Conservation (phyloP, 345 rosid genomes). For the Lagerstroemia speciosa region DNA sequence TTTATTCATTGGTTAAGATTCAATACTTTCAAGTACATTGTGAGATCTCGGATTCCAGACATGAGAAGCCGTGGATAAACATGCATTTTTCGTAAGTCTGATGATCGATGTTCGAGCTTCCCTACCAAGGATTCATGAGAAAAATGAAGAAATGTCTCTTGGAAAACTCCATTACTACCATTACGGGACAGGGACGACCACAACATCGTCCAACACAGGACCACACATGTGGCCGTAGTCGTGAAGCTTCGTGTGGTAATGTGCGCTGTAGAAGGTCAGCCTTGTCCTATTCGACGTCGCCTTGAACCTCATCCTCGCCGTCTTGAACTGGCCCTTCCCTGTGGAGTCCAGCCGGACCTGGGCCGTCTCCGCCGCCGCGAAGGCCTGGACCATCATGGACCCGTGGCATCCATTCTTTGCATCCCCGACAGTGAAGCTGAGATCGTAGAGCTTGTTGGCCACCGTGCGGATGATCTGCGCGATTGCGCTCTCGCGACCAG, state of each 20-base stretch:
- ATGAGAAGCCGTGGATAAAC: too few species aligned
- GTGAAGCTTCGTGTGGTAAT: slow-evolving; percentile 60
- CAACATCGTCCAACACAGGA: slow-evolving; percentile 69
- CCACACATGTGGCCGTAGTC: slow-evolving; percentile 85
- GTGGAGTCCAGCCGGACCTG: slow-evolving; percentile 34
- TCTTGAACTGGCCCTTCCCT: slow-evolving; percentile 46
- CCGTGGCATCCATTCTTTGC: slow-evolving; percentile 75
- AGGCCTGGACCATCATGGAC: slow-evolving; percentile 76
- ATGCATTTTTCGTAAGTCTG: too few species aligned
- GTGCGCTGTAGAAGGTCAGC: slow-evolving; percentile 57
- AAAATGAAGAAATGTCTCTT: neutral
- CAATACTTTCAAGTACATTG: too few species aligned
- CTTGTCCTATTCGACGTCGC: slow-evolving; percentile 48
- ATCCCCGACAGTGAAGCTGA: slow-evolving; percentile 55
- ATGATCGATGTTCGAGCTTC: too few species aligned
- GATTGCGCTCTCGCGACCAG: slow-evolving; percentile 78
- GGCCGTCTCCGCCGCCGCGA: slow-evolving; percentile 37
- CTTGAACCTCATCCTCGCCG: slow-evolving; percentile 34
- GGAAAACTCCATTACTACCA: neutral
- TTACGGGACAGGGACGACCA: slow-evolving; percentile 19
- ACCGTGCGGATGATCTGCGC: slow-evolving; percentile 67
- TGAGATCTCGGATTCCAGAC: too few species aligned
- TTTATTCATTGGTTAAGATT: too few species aligned
- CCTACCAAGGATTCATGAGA: too few species aligned
- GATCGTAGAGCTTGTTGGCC: slow-evolving; percentile 34